phyloP scores from a whole-genome alignment of 495 filamentous ascomycete species.

The Pseudotulostoma volvatum region DNA sequence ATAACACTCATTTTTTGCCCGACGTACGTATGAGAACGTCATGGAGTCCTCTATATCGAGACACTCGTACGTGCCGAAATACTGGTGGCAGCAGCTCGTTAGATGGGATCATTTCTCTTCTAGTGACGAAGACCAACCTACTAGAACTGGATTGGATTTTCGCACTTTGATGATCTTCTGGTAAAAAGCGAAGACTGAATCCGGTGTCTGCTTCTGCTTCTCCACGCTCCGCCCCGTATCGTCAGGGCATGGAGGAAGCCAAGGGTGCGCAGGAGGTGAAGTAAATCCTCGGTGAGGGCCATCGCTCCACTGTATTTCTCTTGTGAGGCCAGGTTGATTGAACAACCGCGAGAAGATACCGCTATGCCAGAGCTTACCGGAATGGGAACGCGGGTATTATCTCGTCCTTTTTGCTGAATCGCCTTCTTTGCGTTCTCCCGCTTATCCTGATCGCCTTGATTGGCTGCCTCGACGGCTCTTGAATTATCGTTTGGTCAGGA shows the following conservation, averaged over 20 bases:
- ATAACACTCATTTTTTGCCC: conserved; percentile 4
- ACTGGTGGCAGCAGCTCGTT: not conserved
- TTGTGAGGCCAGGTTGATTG: not conserved
- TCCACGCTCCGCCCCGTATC: conserved; percentile 22
- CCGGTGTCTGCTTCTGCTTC: conserved; percentile 13
- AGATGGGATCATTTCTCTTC: not conserved
- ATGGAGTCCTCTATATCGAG: conserved; percentile 5
- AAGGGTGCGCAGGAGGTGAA: conserved; percentile 18
- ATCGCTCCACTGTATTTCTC: conserved; percentile 14
- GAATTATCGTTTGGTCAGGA: conserved; percentile 25
- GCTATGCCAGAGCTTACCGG: conserved; percentile 5
- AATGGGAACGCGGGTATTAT: conserved; percentile 23
- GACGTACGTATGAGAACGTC: conserved; percentile 5
- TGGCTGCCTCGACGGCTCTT: conserved; percentile 36
- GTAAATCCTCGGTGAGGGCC: conserved; percentile 22
- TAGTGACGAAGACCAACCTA: not conserved
- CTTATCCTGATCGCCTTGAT: conserved; percentile 23
- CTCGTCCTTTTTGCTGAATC: conserved; percentile 16
- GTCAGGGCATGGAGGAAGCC: conserved; percentile 30
- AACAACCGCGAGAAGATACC: not conserved
- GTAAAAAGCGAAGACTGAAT: conserved; percentile 25
- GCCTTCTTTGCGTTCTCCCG: conserved; percentile 13
- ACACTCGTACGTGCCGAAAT: conserved; percentile 3
- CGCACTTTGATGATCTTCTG: conserved; percentile 20
- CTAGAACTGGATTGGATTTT: conserved; percentile 8